A percentile compares a stretch with the other conserved stretches of the same genome.
These are phyloP conservation scores for Colletotrichum shisoi DNA, from an alignment of 2,329 filamentous ascomycete species.

Conservation along the genomic window DNA sequence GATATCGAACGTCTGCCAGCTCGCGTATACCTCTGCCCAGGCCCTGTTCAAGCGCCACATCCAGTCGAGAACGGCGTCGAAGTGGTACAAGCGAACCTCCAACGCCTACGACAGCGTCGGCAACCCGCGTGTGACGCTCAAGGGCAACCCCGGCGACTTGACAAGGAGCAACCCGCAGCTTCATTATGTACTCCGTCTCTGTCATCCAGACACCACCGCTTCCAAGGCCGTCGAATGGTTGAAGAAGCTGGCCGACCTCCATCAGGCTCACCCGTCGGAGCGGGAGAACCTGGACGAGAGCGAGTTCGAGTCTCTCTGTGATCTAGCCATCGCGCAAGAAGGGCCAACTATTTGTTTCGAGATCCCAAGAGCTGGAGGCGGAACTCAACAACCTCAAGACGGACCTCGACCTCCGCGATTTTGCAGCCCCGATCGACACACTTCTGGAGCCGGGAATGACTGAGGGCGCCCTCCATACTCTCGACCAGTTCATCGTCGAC, in stretches of 20 bases:
- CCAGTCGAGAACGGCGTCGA: slow-evolving; percentile 47
- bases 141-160: slow-evolving; percentile 52
- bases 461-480: slow-evolving; percentile 46
- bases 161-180: slow-evolving; percentile 51
- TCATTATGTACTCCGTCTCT: slow-evolving; percentile 56
- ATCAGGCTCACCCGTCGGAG: slow-evolving; percentile 47
- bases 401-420: slow-evolving; percentile 52
- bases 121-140: slow-evolving; percentile 51
- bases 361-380: slow-evolving; percentile 46
- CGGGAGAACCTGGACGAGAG: slow-evolving; percentile 47
- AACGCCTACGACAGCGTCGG: slow-evolving; percentile 46
- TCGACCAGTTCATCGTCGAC: slow-evolving; percentile 51
- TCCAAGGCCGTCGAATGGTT: slow-evolving; percentile 52
- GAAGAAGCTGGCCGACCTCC: slow-evolving; percentile 51
- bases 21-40: slow-evolving; percentile 54
- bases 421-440: slow-evolving; percentile 53
- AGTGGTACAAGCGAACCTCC: slow-evolving; percentile 54
- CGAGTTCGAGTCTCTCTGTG: slow-evolving; percentile 49
- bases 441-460: slow-evolving; percentile 53
- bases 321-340: slow-evolving; percentile 54
- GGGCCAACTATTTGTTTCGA: slow-evolving; percentile 49
- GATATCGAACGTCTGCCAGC: slow-evolving; percentile 54
- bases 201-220: slow-evolving; percentile 49
- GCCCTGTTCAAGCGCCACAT: slow-evolving; percentile 53
- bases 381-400: slow-evolving; percentile 52